Conservation (phyloP, 805 yeast genomes). For the Schwanniomyces pseudopolymorphus region DNA sequence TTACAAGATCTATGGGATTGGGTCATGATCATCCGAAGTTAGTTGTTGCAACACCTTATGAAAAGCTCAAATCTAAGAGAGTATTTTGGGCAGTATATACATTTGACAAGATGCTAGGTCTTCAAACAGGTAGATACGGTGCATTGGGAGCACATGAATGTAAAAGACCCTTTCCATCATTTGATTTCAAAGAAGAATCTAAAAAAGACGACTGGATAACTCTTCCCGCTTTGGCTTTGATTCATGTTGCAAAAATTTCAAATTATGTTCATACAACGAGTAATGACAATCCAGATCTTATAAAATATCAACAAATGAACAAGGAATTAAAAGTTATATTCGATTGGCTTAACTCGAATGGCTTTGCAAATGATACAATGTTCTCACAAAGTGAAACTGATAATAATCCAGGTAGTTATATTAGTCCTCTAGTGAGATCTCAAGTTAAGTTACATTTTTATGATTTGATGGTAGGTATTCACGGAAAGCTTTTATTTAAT, state of each 20-base stretch:
- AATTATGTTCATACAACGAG: slow-evolving; percentile 32
- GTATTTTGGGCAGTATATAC: slow-evolving; percentile 57
- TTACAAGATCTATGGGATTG: slow-evolving; percentile 40
- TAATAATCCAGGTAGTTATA: slow-evolving; percentile 5
- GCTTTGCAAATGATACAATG: slow-evolving; percentile 28
- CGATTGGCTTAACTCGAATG: slow-evolving; percentile 33
- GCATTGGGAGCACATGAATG: slow-evolving; percentile 37
- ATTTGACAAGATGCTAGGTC: slow-evolving; percentile 51
- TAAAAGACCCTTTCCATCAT: slow-evolving; percentile 29
- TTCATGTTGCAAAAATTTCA: slow-evolving; percentile 42
- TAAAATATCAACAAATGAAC: slow-evolving; percentile 32
- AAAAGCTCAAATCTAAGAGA: slow-evolving; percentile 46
- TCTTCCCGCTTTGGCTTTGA: slow-evolving; percentile 44
- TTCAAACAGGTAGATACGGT: slow-evolving; percentile 51
- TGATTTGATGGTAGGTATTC: slow-evolving; percentile 34
- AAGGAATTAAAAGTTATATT: slow-evolving; percentile 27
- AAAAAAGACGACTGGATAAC: slow-evolving; percentile 50
- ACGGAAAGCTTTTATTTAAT: slow-evolving; percentile 33
- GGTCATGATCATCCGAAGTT: slow-evolving; percentile 18
- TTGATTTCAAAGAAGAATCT: slow-evolving; percentile 25
- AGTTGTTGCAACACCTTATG: slow-evolving; percentile 34
- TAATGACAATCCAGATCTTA: slow-evolving; percentile 22
- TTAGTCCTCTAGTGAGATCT: slow-evolving; percentile 24
- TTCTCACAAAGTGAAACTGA: slow-evolving; percentile 9
- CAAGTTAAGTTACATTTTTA: slow-evolving; percentile 41